A percentile compares a stretch with the other conserved stretches of the same genome.
Conservation (phyloP, 1,284 basidiomycete genomes). For the Vanrija sp. region DNA sequence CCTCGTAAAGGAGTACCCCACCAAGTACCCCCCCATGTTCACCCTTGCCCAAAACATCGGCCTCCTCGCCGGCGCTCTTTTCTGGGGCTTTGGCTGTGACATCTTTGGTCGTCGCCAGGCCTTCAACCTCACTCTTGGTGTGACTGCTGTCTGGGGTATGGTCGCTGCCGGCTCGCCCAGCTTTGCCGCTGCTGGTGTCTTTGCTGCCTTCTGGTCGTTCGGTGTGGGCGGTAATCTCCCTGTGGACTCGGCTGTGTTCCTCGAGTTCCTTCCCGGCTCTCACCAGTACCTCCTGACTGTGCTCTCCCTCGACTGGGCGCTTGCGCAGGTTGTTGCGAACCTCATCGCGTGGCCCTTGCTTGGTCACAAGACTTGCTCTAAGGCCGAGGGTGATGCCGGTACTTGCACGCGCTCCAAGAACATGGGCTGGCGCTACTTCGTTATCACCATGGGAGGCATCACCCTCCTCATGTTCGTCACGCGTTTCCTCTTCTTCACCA, state of each 20-base stretch:
- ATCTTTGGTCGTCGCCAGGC: slow-evolving; percentile 53
- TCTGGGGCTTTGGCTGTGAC: slow-evolving; percentile 55
- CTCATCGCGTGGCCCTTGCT: slow-evolving; percentile 34
- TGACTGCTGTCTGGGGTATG: slow-evolving; percentile 60
- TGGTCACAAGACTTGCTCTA: slow-evolving; percentile 23
- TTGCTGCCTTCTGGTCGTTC: slow-evolving; percentile 59
- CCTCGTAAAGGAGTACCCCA: slow-evolving; percentile 52
- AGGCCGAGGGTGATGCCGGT: slow-evolving; percentile 17
- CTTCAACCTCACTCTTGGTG: slow-evolving; percentile 60
- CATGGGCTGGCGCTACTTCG: slow-evolving; percentile 53
- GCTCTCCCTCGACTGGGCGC: slow-evolving; percentile 63
- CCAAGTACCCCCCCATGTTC: slow-evolving; percentile 21
- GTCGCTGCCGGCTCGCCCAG: slow-evolving; percentile 54
- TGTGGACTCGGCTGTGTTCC: slow-evolving; percentile 58
- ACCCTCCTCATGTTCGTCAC: slow-evolving; percentile 51
- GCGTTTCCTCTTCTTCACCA: slow-evolving; percentile 44
- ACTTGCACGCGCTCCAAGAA: slow-evolving; percentile 29
- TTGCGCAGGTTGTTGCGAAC: slow-evolving; percentile 50
- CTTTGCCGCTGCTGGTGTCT: slow-evolving; percentile 58
- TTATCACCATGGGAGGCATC: slow-evolving; percentile 54
- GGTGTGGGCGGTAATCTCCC: slow-evolving; percentile 60
- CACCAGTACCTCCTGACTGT: slow-evolving; percentile 59
- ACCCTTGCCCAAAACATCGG: slow-evolving; percentile 38
- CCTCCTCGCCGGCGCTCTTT: slow-evolving; percentile 37
- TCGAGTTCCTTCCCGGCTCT: slow-evolving; percentile 58